Percentiles rank a stretch among this genome's conserved stretches.
phyloP scores from a whole-genome alignment of 1,139 yeast species.

The Spencermartinsiella ligniputridi region DNA sequence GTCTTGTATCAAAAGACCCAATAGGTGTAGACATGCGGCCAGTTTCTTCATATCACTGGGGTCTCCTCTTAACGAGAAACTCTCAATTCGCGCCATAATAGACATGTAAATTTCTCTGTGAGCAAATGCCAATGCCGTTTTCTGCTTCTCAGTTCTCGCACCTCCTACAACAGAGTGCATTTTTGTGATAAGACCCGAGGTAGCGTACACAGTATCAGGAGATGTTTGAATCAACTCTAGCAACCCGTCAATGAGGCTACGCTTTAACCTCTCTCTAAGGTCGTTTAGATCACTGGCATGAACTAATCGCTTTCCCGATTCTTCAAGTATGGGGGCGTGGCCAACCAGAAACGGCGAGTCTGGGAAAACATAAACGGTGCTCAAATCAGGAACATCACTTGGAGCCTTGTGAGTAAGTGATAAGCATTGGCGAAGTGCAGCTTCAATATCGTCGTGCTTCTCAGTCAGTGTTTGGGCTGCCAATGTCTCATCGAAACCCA shows the following conservation, averaged over 20 bases:
- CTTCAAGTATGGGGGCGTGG: conserved; percentile 24
- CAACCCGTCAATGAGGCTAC: conserved; percentile 43
- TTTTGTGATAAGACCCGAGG: conserved; percentile 46
- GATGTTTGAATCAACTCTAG: conserved; percentile 46
- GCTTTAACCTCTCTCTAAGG: conserved; percentile 35
- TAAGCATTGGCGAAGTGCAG: background rate
- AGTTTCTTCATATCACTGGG: conserved; percentile 33
- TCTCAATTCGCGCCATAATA: conserved; percentile 36
- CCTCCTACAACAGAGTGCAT: conserved; percentile 27
- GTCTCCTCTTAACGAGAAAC: conserved; percentile 33
- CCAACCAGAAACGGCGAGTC: conserved; percentile 8
- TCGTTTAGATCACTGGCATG: conserved; percentile 41
- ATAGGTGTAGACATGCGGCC: conserved; percentile 45
- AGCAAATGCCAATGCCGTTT: conserved; percentile 12
- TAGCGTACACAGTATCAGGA: conserved; percentile 47
- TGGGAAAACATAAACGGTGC: background rate
- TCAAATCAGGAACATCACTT: background rate
- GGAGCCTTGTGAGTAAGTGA: background rate
- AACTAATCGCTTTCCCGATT: conserved; percentile 27
- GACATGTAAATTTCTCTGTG: conserved; percentile 33
- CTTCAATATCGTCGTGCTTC: conserved; percentile 16
- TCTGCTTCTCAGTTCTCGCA: conserved; percentile 19
- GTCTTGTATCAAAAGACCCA: conserved; percentile 45
- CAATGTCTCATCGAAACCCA: conserved; percentile 43
- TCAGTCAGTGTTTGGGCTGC: conserved; percentile 34